Evolutionary conservation across 495 filamentous ascomycete species (phyloP).

Genomic region (Penicillium manginii): DNA sequence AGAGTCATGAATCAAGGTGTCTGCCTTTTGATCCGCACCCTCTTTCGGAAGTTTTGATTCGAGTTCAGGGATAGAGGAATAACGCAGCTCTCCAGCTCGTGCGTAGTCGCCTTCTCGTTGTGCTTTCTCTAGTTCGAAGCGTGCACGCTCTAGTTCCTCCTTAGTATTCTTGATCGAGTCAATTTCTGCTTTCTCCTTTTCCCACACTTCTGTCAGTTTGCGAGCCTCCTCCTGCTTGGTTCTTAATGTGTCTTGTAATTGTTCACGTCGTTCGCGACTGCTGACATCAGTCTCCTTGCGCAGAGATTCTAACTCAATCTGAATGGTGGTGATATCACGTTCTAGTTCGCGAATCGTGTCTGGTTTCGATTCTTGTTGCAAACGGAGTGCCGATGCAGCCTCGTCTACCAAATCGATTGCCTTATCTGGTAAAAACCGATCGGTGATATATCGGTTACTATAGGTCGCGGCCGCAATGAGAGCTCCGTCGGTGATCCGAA

Average conservation of each 20-base stretch:
- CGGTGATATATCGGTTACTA: slow-evolving; percentile 94
- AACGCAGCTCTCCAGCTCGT: slow-evolving; percentile 83
- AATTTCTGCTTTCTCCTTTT: slow-evolving; percentile 85
- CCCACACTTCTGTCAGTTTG: slow-evolving; percentile 77
- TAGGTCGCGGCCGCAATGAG: slow-evolving; percentile 90
- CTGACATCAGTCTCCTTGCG: slow-evolving; percentile 91
- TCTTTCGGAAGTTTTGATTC: slow-evolving; percentile 82
- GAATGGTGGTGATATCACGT: slow-evolving; percentile 93
- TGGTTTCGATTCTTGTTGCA: slow-evolving; percentile 97
- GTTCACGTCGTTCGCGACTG: slow-evolving; percentile 85
- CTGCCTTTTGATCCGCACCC: slow-evolving; percentile 47
- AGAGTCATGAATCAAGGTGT: slow-evolving; percentile 80
- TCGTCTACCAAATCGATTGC: slow-evolving; percentile 97
- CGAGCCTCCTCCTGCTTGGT: slow-evolving; percentile 70
- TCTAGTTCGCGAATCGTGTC: slow-evolving; percentile 90
- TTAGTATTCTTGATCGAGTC: slow-evolving; percentile 84
- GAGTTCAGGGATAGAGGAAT: slow-evolving; percentile 79
- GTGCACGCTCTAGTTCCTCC: slow-evolving; percentile 79
- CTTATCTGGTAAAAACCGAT: slow-evolving; percentile 94
- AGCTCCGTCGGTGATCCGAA: slow-evolving; percentile 90
- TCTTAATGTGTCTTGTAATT: slow-evolving; percentile 75
- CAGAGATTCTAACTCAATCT: slow-evolving; percentile 95
- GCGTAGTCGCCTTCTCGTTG: slow-evolving; percentile 92
- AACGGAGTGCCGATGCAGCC: slow-evolving; percentile 82
- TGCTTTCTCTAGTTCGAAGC: slow-evolving; percentile 82